Base-by-base conservation (phyloP, 2,329 filamentous ascomycete genomes). In the Triangularia verruculosa region DNA sequence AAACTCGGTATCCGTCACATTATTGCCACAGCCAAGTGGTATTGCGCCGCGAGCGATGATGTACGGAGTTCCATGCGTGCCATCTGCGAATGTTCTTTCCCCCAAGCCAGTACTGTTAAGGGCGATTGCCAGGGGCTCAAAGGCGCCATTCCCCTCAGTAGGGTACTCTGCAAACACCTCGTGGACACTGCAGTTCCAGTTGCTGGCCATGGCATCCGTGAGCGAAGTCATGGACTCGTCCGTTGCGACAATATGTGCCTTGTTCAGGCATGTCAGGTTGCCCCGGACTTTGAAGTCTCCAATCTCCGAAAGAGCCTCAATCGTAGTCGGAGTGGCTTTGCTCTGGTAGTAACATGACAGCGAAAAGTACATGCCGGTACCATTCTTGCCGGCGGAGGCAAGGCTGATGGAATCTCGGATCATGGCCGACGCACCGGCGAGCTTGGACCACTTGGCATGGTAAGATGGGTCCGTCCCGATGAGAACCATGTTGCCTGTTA, bases 111-210 rank as follows among this genome's bases (percentile, higher is more conserved):
- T 73, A 52, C 74, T 72, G 61, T 76, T 74, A 34, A 75, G 66
- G 3, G 78, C 76, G 47, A 79, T 77, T 47, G 77, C 78, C 27
- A 79, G 70, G 3, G 78, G 74, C 57, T 74, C 72, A 67, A 80
- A 80, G 0, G 73, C 74, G 52, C 70, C 70, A 15, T 72, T 56
- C 1, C 76, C 76, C 0, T 69, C 71, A 1, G 72, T 72, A 2
- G 78, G 78, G 57, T 75, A 79, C 39, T 66, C 68, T 1, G 76
- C 72, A 66, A 80, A 78, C 3, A 77, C 74, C 61, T 78, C 77
- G 61, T 79, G 78, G 8, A 78, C 77, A 57, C 74, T 77, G 64
- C 78, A 79, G 39, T 74, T 73, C 78, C 78, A 79, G 67, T 77
- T 72, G 58, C 76, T 78, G 6, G 79, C 71, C n/a, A 72, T 72